Conservation (phyloP, 2,329 filamentous ascomycete genomes). For the Sporothrix curviconia region DNA sequence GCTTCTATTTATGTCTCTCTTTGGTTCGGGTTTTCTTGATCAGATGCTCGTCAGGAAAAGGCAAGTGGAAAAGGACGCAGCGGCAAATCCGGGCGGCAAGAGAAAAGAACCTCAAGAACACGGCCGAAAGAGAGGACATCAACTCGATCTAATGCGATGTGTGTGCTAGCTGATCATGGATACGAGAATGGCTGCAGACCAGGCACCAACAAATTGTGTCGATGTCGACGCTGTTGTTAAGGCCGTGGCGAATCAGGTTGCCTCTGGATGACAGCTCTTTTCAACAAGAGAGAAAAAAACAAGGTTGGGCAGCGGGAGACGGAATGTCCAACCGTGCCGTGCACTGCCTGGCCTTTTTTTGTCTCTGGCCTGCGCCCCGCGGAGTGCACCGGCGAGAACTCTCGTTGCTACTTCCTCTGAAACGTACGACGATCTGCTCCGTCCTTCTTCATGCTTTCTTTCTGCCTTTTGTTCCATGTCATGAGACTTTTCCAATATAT, state of each 20-base stretch:
- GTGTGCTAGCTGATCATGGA: too few relatives aligned
- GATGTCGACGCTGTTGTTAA: too few relatives aligned
- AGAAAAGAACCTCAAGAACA: neutral
- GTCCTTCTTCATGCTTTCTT: neutral
- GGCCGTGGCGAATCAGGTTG: too few relatives aligned
- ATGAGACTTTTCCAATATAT: neutral
- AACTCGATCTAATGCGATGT: neutral
- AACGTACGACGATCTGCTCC: neutral
- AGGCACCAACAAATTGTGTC: too few relatives aligned
- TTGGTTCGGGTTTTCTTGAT: neutral
- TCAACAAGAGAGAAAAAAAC: neutral
- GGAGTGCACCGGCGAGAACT: too few relatives aligned
- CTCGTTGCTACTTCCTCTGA: too few relatives aligned
- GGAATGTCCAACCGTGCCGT: neutral
- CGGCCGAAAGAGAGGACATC: neutral
- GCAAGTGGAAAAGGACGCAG: neutral
- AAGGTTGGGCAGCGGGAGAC: neutral
- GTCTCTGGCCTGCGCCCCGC: neutral
- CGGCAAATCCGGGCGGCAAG: neutral
- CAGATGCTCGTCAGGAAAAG: neutral
- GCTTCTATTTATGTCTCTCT: constrained; percentile 1
- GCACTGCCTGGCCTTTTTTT: neutral
- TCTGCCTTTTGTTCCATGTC: neutral
- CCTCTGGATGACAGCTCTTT: too few relatives aligned
- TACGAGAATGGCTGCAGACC: too few relatives aligned